Evolutionary conservation across 2,329 filamentous ascomycete species (phyloP).

Genomic region (Colletotrichum sp.): DNA sequence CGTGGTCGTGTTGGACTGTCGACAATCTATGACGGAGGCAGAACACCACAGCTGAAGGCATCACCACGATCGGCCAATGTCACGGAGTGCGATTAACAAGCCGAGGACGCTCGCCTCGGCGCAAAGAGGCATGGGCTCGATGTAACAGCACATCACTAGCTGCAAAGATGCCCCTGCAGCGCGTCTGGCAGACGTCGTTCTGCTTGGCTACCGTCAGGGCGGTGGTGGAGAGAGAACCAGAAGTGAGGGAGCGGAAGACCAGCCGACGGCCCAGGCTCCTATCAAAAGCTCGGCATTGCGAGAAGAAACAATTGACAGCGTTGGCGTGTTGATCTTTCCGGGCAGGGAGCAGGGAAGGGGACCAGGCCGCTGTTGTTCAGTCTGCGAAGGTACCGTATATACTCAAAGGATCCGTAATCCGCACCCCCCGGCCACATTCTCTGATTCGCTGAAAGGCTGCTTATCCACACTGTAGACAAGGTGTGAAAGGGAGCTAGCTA

Average conservation of each 20-base stretch:
- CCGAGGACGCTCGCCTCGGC: neutral
- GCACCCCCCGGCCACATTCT: too few species aligned
- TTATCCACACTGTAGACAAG: too few species aligned
- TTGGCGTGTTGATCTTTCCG: constrained; percentile 6
- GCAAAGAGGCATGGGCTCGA: neutral
- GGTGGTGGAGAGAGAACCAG: neutral
- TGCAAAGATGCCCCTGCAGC: neutral
- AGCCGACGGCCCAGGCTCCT: neutral
- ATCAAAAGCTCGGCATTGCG: neutral
- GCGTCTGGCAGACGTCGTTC: neutral
- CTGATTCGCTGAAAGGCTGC: too few species aligned
- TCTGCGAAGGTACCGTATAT: too few species aligned
- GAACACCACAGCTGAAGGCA: neutral
- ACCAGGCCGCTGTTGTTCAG: neutral
- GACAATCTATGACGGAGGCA: neutral
- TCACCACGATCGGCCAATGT: neutral
- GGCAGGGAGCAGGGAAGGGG: neutral
- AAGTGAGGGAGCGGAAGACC: neutral
- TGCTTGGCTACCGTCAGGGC: neutral
- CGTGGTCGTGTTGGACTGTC: neutral
- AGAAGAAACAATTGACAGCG: constrained; percentile 10
- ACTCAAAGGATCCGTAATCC: too few species aligned
- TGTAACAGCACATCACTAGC: neutral
- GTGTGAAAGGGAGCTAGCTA: too few species aligned
- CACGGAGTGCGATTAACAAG: neutral